Conservation (phyloP, 2,329 filamentous ascomycete genomes). For the Calonectria crousiana region DNA sequence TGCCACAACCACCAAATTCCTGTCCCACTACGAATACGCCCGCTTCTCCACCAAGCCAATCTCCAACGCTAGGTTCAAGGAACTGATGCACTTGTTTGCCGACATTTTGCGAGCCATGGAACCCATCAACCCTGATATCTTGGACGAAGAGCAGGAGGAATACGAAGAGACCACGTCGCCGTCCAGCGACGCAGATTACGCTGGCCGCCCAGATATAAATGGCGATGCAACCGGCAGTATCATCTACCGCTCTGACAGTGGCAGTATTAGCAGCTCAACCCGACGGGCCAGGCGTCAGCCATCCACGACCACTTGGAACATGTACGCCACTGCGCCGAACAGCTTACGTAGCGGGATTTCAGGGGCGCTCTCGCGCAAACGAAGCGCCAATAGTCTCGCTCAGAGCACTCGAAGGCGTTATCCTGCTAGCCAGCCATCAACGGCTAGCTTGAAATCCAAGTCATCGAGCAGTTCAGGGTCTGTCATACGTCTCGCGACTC, state of each 20-base stretch:
- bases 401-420: conserved; percentile 56
- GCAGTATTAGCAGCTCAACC: conserved; percentile 49
- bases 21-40: conserved; percentile 83
- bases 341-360: conserved; percentile 60
- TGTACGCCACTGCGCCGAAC: conserved; percentile 66
- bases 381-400: conserved; percentile 56
- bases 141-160: conserved; percentile 51
- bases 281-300: conserved; percentile 52
- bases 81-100: conserved; percentile 87
- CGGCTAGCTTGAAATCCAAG: conserved; percentile 54
- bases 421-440: conserved; percentile 52
- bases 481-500: conserved; percentile 62
- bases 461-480: conserved; percentile 54
- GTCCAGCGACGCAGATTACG: conserved; percentile 60
- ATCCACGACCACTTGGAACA: conserved; percentile 58
- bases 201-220: conserved; percentile 57
- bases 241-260: conserved; percentile 43
- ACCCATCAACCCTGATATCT: conserved; percentile 66
- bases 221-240: conserved; percentile 55
- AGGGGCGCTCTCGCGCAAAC: conserved; percentile 51
- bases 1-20: conserved; percentile 70
- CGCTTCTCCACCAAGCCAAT: conserved; percentile 82
- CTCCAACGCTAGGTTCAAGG: conserved; percentile 77
- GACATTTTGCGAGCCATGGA: conserved; percentile 83
- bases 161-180: conserved; percentile 41